Conservation (phyloP, 2,329 filamentous ascomycete genomes). For the Daldinia sp. region DNA sequence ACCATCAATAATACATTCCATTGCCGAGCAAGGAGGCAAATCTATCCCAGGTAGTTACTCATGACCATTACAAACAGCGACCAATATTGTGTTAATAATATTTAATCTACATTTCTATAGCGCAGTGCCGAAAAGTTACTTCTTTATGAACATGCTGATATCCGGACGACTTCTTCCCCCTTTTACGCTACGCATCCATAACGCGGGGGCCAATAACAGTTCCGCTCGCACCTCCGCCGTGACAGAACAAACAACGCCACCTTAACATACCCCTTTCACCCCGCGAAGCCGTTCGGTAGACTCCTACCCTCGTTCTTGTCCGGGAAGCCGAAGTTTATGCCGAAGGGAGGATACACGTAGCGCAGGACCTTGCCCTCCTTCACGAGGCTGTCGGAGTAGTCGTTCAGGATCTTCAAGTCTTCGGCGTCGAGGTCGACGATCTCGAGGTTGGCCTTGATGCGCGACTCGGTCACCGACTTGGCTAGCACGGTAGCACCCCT, state of each 20-base stretch:
- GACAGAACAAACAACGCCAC: neutral
- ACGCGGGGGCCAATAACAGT: neutral
- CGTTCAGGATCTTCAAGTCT: slow-evolving; percentile 70
- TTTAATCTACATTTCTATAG: neutral
- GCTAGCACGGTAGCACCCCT: slow-evolving; percentile 77
- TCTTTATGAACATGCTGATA: neutral
- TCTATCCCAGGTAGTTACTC: too few relatives aligned
- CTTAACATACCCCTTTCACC: neutral
- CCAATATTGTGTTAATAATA: neutral
- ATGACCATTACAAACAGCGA: neutral
- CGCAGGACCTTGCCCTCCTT: slow-evolving; percentile 66
- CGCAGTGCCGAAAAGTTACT: neutral
- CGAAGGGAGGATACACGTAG: slow-evolving; percentile 77
- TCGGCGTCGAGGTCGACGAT: slow-evolving; percentile 72
- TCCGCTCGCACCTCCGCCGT: neutral
- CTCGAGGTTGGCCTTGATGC: slow-evolving; percentile 78
- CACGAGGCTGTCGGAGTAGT: slow-evolving; percentile 65
- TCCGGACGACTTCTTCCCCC: neutral
- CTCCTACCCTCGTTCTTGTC: slow-evolving; percentile 64
- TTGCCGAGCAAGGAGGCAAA: neutral
- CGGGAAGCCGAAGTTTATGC: slow-evolving; percentile 77
- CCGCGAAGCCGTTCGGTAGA: slow-evolving; percentile 46
- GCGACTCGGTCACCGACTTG: slow-evolving; percentile 76
- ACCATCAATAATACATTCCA: neutral
- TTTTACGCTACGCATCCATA: neutral